Base-by-base conservation (phyloP, 164 flowering plant species). In the Buxus sempervirens region DNA sequence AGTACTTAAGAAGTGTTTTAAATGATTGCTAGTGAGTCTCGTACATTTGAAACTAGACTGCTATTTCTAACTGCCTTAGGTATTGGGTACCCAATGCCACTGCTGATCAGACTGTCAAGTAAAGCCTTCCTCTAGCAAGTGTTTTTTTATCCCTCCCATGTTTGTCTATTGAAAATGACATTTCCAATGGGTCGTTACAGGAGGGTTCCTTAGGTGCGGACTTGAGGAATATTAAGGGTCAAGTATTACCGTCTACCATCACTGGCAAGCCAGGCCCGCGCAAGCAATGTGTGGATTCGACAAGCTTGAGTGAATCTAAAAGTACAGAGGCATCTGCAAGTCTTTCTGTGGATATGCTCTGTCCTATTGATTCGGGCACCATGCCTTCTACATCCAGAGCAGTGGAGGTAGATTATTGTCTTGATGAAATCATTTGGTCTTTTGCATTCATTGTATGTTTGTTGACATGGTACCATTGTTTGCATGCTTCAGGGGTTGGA, bases 321-420 rank as follows among this genome's bases (percentile, higher is more conserved):
- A 88, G 87, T 62, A 82, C 86, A 0, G 96, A 86, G 78, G 91
- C 88, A 64, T 90, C 93, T n/a, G 75, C 85, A 24, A 85, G 82
- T 67, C 42, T 86, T 70, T 87, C 89, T 56, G 64, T 80, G 77
- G 96, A 90, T 72, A 93, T 90, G 38, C 74, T 84, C 27, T 71
- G 82, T 76, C 89, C 80, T 38, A 81, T 86, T 74, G 92, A 90
- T 81, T 91, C 98, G 53, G 79, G 85, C 8, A 70, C 84, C 6
- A 54, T 83, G 51, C 88, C 92, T 22, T 85, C 90, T 48, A 80
- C 89, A 56, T 94, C 96, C 27, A 78, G 88, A 66, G 74, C 74
- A 51, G 69, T 73, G 18, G 97, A 88, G 86, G 97, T 85, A 78
- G 66, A 68, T 32, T 32, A 28, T 2, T 5, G 0, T 24, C 3